Evolutionary conservation across 2,329 filamentous ascomycete genomes (phyloP).

Genomic region (Mariannaea elegans): DNA sequence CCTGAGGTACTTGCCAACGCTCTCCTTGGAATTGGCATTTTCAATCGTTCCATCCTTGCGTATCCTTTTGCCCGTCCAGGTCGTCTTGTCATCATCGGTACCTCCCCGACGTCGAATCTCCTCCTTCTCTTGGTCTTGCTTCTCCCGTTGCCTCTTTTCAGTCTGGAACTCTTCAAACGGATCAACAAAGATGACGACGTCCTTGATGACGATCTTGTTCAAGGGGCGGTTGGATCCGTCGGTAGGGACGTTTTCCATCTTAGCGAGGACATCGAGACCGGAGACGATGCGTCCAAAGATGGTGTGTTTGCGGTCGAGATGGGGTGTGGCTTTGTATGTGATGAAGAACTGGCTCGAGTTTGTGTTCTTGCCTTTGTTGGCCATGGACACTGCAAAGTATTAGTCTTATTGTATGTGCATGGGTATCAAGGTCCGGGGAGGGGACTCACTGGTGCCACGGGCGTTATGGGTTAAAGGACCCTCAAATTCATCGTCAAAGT

Average conservation of each 20-base stretch:
- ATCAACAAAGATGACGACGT: conserved; percentile 88
- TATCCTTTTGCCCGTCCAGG: conserved; percentile 96
- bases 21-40: conserved; percentile 50
- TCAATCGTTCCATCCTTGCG: conserved; percentile 71
- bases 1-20: conserved; percentile 85
- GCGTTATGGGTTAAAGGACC: conserved; percentile 85
- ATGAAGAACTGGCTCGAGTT: conserved; percentile 97
- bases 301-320: conserved; percentile 96
- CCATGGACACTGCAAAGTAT: conserved; percentile 72
- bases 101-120: conserved; percentile 72
- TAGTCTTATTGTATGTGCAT: conserved; percentile 6
- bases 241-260: conserved; percentile 80
- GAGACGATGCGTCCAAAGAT: conserved; percentile 90
- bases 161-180: conserved; percentile 94
- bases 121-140: conserved; percentile 64
- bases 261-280: conserved; percentile 74
- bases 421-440: conserved; percentile 45
- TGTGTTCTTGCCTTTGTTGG: conserved; percentile 98
- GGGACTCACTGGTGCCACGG: conserved; percentile 67
- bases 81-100: conserved; percentile 87
- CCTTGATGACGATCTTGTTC: conserved; percentile 81
- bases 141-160: conserved; percentile 72
- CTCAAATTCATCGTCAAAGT: conserved; percentile 93
- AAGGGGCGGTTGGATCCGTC: conserved; percentile 80
- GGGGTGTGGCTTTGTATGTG: conserved; percentile 82